Evolutionary conservation across 1,139 yeast genomes (phyloP), one percentile per base, ranked within the genome.

Genomic region (Saccharomyces hybrid): DNA sequence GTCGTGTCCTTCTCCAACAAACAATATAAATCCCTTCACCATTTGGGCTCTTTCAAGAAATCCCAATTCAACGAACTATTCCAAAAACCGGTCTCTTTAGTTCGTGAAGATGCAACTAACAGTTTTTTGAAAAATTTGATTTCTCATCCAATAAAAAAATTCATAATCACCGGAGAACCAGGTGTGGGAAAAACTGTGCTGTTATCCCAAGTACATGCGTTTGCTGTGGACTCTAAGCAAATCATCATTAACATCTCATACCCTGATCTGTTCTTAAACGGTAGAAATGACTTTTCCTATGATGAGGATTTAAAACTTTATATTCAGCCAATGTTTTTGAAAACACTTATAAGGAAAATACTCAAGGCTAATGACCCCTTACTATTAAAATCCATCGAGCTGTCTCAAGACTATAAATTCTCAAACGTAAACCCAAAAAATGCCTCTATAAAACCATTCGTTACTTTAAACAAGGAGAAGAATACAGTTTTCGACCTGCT

Each of bases 121-220:
- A 58, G 56, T 23, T 57, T 69, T 16, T 50, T 64, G 31, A 52
- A 57, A 5, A 31, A 55, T 7, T 38, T 66, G 23, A 50, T 58
- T n/a, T 47, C 41, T 41, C 71, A 0, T 74, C 81, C 1, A 63
- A 67, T 71, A 9, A 86, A 83, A 67, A 76, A 87, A 64, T 62
- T 78, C 47, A 75, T 86, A 51, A 61, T 91, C 25, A 71, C 81
- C 31, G 98, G 98, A 47, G 83, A 78, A 55, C 74, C 81, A 50
- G 97, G 97, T 50, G 78, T 80, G 11, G 98, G 98, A 8, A 91
- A 91, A 73, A 80, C 93, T 2, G 81, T 90, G 0, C 69, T 86
- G 46, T 63, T 91, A 51, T 73, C 93, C 0, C 97, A 91, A 69
- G 77, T 84, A 1, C 86, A 86, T 55, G 85, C 93, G 0, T 67